These are phyloP conservation scores for Aspergillus leporis DNA, from an alignment of 495 filamentous ascomycete species.

Conservation along the genomic window DNA sequence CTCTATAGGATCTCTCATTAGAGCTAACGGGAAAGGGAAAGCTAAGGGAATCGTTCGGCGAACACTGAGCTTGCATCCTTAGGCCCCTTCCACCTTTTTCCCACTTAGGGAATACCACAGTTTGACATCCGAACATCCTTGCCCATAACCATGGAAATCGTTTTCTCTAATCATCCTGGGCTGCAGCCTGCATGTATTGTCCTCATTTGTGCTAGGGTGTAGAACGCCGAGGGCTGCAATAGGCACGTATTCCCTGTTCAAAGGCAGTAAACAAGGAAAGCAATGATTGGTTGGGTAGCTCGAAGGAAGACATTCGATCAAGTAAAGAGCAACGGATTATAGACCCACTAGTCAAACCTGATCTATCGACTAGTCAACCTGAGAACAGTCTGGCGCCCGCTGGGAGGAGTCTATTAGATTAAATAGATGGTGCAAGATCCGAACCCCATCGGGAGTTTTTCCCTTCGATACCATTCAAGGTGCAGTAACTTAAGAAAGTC, in stretches of 20 bases:
- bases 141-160: background rate
- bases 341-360: constrained; percentile 18
- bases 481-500: background rate
- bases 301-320: background rate
- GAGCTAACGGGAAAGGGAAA: background rate
- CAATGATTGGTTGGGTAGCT: too few relatives aligned
- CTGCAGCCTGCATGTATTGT: background rate
- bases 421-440: constrained; percentile 2
- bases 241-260: background rate
- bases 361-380: constrained; percentile 17
- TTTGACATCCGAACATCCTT: background rate
- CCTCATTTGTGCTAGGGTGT: background rate
- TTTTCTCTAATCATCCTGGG: too few relatives aligned
- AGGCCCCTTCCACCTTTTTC: constrained; percentile 17
- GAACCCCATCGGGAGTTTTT: background rate
- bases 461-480: background rate
- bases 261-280: background rate
- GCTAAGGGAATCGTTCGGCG: background rate
- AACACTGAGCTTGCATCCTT: background rate
- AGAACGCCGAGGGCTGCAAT: background rate
- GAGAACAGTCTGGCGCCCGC: constrained; percentile 11
- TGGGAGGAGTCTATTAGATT: constrained; percentile 20
- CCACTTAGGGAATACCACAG: constrained; percentile 13
- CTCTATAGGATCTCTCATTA: too few relatives aligned
- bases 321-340: background rate